Evolutionary conservation across 371 early-diverging fungal genomes (phyloP).

Genomic region (Actinomortierella ambigua): DNA sequence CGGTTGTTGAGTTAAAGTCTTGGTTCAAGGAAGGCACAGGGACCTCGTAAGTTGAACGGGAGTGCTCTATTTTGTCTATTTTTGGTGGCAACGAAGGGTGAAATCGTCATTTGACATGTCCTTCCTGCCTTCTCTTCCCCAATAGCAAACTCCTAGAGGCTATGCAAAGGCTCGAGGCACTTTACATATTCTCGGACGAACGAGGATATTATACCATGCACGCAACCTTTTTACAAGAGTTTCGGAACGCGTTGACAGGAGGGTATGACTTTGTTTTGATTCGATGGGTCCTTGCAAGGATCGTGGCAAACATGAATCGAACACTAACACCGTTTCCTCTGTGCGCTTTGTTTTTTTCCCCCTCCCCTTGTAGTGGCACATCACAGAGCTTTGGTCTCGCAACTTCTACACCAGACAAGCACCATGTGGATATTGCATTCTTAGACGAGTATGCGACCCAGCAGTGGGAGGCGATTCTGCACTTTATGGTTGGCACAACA

Average conservation of each 20-base stretch:
- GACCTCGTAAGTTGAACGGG: conserved; percentile 45
- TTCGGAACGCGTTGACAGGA: conserved; percentile 89
- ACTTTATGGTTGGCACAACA: conserved; percentile 94
- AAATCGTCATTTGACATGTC: not conserved
- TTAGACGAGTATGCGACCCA: conserved; percentile 84
- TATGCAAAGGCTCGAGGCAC: conserved; percentile 66
- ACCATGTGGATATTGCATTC: conserved; percentile 67
- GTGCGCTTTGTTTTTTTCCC: conserved; percentile 3
- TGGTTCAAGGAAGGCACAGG: conserved; percentile 70
- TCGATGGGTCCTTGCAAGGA: not conserved
- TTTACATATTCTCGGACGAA: conserved; percentile 64
- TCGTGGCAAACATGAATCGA: not conserved
- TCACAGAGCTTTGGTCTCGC: conserved; percentile 85
- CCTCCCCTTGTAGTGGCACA: conserved; percentile 60
- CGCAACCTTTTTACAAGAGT: conserved; percentile 74
- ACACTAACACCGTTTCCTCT: not conserved
- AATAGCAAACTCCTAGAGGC: conserved; percentile 63
- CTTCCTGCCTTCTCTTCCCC: not conserved
- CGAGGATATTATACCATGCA: conserved; percentile 54
- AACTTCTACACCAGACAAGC: conserved; percentile 67
- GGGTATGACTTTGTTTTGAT: conserved; percentile 57
- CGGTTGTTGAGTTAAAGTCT: conserved; percentile 61
- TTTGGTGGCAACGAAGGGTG: not conserved
- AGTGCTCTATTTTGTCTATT: not conserved
- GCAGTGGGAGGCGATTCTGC: conserved; percentile 93